phyloP scores from a whole-genome alignment of 108 stramenopile species.

The Pseudonitzschia pungens region DNA sequence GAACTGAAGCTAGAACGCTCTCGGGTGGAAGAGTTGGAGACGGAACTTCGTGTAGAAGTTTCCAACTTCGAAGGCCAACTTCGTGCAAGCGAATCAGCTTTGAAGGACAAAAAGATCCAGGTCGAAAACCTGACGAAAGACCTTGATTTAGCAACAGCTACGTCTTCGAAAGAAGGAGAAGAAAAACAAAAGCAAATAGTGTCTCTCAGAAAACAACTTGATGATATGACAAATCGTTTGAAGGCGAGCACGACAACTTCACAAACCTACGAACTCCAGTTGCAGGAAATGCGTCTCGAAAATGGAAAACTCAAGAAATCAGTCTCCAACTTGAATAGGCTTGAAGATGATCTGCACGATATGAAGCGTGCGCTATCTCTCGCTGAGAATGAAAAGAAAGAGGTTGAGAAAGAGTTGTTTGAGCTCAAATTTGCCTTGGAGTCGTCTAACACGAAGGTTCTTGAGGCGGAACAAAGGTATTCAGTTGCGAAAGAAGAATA shows the following conservation, averaged over 20 bases:
- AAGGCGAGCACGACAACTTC: slow-evolving; percentile 12
- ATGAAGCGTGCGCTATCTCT: slow-evolving; percentile 14
- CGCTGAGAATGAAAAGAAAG: slow-evolving; percentile 14
- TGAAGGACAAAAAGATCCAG: slow-evolving; percentile 30
- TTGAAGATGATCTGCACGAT: slow-evolving; percentile 19
- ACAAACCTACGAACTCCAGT: slow-evolving; percentile 23
- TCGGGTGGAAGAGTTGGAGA: slow-evolving; percentile 32
- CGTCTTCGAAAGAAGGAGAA: slow-evolving; percentile 31
- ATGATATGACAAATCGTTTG: slow-evolving; percentile 24
- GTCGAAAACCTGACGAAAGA: slow-evolving; percentile 33
- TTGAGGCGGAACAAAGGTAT: slow-evolving; percentile 15
- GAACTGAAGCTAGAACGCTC: slow-evolving; percentile 27
- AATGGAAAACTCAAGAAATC: slow-evolving; percentile 16
- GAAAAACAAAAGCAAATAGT: slow-evolving; percentile 25
- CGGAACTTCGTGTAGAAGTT: slow-evolving; percentile 34
- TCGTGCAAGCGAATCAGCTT: slow-evolving; percentile 36
- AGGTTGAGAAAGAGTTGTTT: slow-evolving; percentile 7
- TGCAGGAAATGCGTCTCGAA: slow-evolving; percentile 19
- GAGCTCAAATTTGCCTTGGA: slow-evolving; percentile 10
- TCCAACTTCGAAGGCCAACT: slow-evolving; percentile 42
- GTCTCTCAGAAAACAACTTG: slow-evolving; percentile 26
- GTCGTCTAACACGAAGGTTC: slow-evolving; percentile 19
- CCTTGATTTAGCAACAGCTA: slow-evolving; percentile 18
- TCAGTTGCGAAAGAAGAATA: slow-evolving; percentile 15
- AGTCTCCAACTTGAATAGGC: slow-evolving; percentile 5